Base-by-base conservation (phyloP, 129 eudicot species). In the Pittosporum tobira region DNA sequence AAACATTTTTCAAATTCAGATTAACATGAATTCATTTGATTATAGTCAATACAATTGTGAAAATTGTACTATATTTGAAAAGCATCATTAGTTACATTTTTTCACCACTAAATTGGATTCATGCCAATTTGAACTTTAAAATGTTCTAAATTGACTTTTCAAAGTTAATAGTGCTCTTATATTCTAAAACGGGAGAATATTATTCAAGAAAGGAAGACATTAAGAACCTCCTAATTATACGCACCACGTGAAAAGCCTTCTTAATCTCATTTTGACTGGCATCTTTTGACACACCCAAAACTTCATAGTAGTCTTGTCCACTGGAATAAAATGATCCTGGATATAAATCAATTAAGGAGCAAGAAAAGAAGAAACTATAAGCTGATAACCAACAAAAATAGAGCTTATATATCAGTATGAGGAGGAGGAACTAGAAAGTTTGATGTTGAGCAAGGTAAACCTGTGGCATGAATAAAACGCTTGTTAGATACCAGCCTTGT, bases 381-480 rank as follows among this genome's bases (percentile, higher is more conserved):
- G 42, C 26, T 14, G 15, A 30, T 19, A 55, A 21, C 18, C 15
- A 27, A 24, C 2, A 8, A 55, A 30, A 19, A 30, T 3, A 27
- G 47, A 36, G 20, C 18, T 57, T n/a, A 52, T 46, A 13, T 18
- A 34, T 53, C 22, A 0, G 13, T 40, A 9, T 48, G 29, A 19
- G 22, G 21, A 36, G 13, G 27, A 56, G 6, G 45, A 43, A 20
- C 0, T n/a, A n/a, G 6, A 30, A 42, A 53, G 14, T 14, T 45
- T 22, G 22, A 25, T 30, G 16, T 20, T 18, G 3, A 28, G 77
- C 25, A 26, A 55, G 26, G 59, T 61, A 23, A 69, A 89, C 97
- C 97, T 89, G 97, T 89, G 68, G 88, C 85, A 75, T 89, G 97
- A 59, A 82, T 69, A 64, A 57, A 68, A 15, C 88, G 88, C 78